Evolutionary conservation across 2,329 filamentous ascomycete species (phyloP), one percentile per base, ranked within the genome.

Genomic region (Berkeleyomyces rouxiae): DNA sequence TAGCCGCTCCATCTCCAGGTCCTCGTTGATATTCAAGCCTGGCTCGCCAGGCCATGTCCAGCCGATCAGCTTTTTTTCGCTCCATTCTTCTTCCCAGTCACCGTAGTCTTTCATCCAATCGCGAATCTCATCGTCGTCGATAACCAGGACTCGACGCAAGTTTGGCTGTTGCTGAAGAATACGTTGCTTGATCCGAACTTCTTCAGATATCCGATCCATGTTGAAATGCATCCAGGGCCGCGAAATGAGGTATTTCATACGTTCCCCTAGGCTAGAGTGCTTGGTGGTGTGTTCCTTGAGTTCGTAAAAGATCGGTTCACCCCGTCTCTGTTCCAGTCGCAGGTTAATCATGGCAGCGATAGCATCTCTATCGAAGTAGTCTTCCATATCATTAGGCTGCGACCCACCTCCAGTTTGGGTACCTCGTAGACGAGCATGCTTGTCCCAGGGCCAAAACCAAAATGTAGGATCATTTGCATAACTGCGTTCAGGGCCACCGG

Each of bases 191-290:
- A 65, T 55, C 31, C 63, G 63, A 39, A 57, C 51, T 13, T 57
- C 43, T 9, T 65, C 60, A 1, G 51, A 31, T 7, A 40, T 31
- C n/a, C 39, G 42, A 33, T 62, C 55, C 43, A 60, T 44, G 13
- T 62, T 44, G 44, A 46, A 62, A 36, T 65, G 63, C 60, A 65
- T 47, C 63, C 63, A 65, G 3, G 63, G 63, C 5, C 63, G 60
- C 5, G 40, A 40, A 11, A 65, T 57, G 3, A 65, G 13, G 36
- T 39, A 65, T 13, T 47, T 10, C 4, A 62, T 16, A 10, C 59
- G 51, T 33, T 39, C 33, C 33, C 13, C 57, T 33, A 58, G 23
- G 6, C 58, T n/a, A 1, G 57, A 11, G 7, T 60, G 23, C 44
- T 61, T 44, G n/a, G 40, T 5, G 6, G 59, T 43, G 7, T 16